Evolutionary conservation across 1,284 basidiomycete species (phyloP).

Genomic region (Ceratobasidium sp.): DNA sequence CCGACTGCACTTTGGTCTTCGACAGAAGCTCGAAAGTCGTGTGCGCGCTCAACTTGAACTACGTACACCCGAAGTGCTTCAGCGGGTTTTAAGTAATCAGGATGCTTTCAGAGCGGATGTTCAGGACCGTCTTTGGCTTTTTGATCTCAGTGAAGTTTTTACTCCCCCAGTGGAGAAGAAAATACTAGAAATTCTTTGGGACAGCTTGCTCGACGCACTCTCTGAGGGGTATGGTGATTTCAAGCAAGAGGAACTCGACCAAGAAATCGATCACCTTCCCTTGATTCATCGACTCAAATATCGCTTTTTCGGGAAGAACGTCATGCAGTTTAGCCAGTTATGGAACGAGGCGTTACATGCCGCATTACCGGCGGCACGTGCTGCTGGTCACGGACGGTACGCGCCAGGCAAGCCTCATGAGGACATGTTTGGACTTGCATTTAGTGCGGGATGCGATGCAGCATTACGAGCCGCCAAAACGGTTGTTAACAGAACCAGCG

Average conservation of each 20-base stretch:
- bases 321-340: conserved; percentile 22
- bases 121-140: conserved; percentile 19
- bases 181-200: conserved; percentile 18
- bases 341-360: conserved; percentile 29
- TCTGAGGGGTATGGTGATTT: conserved; percentile 5
- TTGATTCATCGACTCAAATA: not conserved
- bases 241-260: not conserved
- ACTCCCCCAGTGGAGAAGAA: not conserved
- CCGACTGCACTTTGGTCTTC: conserved; percentile 7
- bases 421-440: not conserved
- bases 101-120: not conserved
- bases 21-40: not conserved
- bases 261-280: not conserved
- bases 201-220: not conserved
- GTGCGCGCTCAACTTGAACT: not conserved
- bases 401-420: not conserved
- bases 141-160: not conserved
- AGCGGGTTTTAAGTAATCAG: not conserved
- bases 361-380: conserved; percentile 7
- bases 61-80: not conserved
- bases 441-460: not conserved
- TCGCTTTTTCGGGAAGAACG: conserved; percentile 19
- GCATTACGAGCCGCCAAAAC: not conserved
- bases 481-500: conserved; percentile 5
- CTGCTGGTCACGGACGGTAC: not conserved